Evolutionary conservation across 306 rosid species (phyloP).

Genomic region (Pueraria montana): DNA sequence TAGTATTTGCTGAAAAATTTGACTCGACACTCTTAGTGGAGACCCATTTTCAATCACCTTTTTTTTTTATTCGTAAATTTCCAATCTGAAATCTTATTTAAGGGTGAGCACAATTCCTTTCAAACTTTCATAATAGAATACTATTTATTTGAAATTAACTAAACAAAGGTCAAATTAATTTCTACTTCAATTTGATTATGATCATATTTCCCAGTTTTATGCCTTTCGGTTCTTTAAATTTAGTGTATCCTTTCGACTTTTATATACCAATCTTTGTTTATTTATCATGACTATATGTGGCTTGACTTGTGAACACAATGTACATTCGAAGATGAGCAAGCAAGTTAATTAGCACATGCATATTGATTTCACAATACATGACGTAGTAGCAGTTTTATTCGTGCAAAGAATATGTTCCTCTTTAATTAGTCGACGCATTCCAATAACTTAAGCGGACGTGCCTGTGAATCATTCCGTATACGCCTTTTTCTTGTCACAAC

Average conservation of each 20-base stretch:
- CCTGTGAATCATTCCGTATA: not conserved
- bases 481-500: not conserved
- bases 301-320: not conserved
- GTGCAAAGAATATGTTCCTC: constrained; percentile 47
- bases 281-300: not conserved
- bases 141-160: no score
- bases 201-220: no score
- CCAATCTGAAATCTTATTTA: no score
- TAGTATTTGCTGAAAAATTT: no score
- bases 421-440: not conserved
- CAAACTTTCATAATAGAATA: no score
- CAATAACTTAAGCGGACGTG: not conserved
- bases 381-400: not conserved
- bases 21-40: no score
- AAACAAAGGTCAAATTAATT: no score
- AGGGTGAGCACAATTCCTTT: no score
- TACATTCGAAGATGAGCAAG: constrained; percentile 16
- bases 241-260: not conserved
- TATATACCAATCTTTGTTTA: not conserved
- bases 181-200: no score
- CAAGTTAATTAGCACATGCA: constrained; percentile 34
- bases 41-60: no score
- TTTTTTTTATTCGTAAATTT: no score
- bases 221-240: not conserved
- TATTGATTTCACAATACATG: not conserved